Conservation (phyloP, 306 rosid genomes). For the Prunus mira region DNA sequence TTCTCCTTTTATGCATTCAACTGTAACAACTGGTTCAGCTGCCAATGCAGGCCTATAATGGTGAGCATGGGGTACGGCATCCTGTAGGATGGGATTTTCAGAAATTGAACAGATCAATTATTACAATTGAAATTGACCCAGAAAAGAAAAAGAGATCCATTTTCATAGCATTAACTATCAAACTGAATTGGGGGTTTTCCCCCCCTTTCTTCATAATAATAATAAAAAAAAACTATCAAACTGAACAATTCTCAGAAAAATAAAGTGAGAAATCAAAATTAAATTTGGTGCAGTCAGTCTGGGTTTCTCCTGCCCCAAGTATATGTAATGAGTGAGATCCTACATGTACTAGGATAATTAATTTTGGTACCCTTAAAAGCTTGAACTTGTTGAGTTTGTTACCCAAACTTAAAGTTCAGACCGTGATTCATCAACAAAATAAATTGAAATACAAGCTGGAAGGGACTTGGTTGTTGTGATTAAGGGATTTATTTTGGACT, state of each 20-base stretch:
- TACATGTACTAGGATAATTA: background rate
- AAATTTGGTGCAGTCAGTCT: background rate
- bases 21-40: conserved; percentile 7
- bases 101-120: conserved; percentile 5
- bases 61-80: conserved; percentile 2
- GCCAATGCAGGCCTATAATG: conserved; percentile 15
- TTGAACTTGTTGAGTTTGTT: background rate
- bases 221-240: background rate
- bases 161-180: background rate
- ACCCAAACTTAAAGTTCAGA: background rate
- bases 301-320: background rate
- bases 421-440: background rate
- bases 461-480: background rate
- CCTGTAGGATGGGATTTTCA: background rate
- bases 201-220: too few species aligned
- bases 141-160: background rate
- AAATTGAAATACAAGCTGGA: background rate
- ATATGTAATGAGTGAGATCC: background rate
- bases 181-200: background rate
- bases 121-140: background rate
- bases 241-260: background rate
- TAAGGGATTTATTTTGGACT: too few species aligned
- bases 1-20: background rate
- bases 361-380: background rate
- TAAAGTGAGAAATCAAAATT: background rate